Evolutionary conservation across 1,139 yeast genomes (phyloP), one percentile per base, ranked within the genome.

Genomic region (Yamadazyma atmosphaerica): DNA sequence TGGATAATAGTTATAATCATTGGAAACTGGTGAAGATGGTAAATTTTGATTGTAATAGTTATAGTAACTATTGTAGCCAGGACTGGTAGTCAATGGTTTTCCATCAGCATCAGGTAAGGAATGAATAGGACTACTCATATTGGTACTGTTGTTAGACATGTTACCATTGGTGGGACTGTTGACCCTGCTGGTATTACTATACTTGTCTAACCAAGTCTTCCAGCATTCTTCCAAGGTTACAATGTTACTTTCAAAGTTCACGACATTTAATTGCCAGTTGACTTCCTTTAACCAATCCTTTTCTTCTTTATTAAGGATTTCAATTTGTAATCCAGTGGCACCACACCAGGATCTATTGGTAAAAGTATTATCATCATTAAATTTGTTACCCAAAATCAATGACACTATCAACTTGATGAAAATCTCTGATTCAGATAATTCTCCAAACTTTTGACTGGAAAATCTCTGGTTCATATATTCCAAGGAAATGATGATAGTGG

Each of bases 281-380:
- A 65, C 56, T 36, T 68, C 74, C 12, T 53, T 55, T 38, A 92
- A 73, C 97, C 98, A 92, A 35, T 68, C 71, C 42, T 77, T 76
- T 66, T 92, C 98, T 47, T 79, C 68, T 17, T 61, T 56, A 53
- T 90, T 88, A 45, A 92, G 71, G 28, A 73, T 65, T 3, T 54
- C 54, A 38, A 87, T 72, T 12, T 78, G 66, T 46, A 92, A 74
- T 18, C 95, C 95, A 11, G 97, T 86, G 16, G 97, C 98, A 40
- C 89, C 92, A 34, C 89, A 77, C 98, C 98, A 92, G 8, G 96
- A 88, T 56, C 82, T 82, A 65, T 90, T 92, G 44, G 96, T 89
- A 56, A 92, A 92, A 18, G 98, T 92, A 64, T 90, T 89, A 66
- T 92, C 98, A 61, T 92, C 98, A 58, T 90, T 89, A 60, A 89